Evolutionary conservation across 306 rosid species (phyloP).

Genomic region (Arachis hypogaea): DNA sequence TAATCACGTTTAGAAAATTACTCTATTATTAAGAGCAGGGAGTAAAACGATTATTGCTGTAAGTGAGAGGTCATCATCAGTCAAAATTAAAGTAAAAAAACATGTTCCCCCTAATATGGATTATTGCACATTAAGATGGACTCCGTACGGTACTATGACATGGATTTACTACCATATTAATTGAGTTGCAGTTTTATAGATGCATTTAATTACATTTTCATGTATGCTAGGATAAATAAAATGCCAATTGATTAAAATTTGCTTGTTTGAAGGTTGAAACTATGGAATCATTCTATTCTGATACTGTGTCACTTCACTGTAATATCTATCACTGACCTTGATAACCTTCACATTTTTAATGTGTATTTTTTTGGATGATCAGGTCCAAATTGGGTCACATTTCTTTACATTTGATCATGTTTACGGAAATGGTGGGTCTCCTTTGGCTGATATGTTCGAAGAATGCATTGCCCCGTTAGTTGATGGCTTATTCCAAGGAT

Average conservation of each 20-base stretch:
- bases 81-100: neutral
- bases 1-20: constrained; percentile 6
- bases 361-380: constrained; percentile 35
- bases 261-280: constrained; percentile 17
- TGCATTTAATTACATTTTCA: constrained; percentile 8
- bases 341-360: constrained; percentile 23
- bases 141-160: neutral
- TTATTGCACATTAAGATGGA: neutral
- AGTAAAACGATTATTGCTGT: constrained; percentile 1
- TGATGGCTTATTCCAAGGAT: constrained; percentile 83
- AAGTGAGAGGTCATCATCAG: neutral
- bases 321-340: constrained; percentile 2
- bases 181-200: neutral
- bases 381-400: constrained; percentile 82
- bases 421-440: constrained; percentile 69
- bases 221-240: constrained; percentile 21
- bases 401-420: constrained; percentile 85
- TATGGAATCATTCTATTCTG: constrained; percentile 15
- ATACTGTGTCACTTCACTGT: constrained; percentile 6
- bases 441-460: constrained; percentile 67
- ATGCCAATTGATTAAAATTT: neutral
- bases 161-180: constrained; percentile 1
- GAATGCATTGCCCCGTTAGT: constrained; percentile 80
- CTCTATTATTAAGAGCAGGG: neutral
- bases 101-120: constrained; percentile 7